Evolutionary conservation across 2,329 filamentous ascomycete species (phyloP).

Genomic region (Huntiella moniliformis): DNA sequence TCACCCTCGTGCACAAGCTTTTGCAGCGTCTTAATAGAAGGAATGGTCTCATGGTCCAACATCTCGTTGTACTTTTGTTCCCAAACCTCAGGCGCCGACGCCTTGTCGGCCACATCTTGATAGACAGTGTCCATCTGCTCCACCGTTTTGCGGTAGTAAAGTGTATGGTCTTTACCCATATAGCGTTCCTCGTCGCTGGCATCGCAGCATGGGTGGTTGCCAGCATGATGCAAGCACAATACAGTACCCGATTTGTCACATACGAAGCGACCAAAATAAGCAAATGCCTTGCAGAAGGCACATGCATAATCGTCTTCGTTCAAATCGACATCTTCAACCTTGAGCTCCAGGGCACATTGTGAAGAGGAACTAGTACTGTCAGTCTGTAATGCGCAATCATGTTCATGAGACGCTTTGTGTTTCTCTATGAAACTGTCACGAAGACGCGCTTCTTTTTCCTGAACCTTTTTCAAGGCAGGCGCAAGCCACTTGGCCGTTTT

Average conservation of each 20-base stretch:
- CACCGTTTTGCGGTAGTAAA: constrained; percentile 61
- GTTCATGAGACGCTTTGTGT: constrained; percentile 36
- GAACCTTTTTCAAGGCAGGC: constrained; percentile 65
- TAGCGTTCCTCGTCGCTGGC: constrained; percentile 47
- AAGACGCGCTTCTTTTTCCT: constrained; percentile 50
- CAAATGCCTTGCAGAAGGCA: constrained; percentile 76
- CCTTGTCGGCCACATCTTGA: constrained; percentile 69
- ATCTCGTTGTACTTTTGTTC: constrained; percentile 73
- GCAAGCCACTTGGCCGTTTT: constrained; percentile 90
- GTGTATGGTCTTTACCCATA: constrained; percentile 47
- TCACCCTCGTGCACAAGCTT: constrained; percentile 81
- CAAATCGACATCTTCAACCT: constrained; percentile 53
- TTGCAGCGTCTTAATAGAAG: constrained; percentile 70
- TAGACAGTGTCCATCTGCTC: constrained; percentile 47
- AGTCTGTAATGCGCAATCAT: constrained; percentile 31
- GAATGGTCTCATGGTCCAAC: constrained; percentile 65
- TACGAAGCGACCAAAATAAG: constrained; percentile 76
- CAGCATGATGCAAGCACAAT: constrained; percentile 67
- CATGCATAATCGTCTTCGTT: constrained; percentile 89
- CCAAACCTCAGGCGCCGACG: constrained; percentile 71
- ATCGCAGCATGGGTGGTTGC: constrained; percentile 63
- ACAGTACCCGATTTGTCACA: constrained; percentile 68
- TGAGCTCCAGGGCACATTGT: constrained; percentile 40
- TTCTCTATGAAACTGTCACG: constrained; percentile 49
- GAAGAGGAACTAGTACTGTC: constrained; percentile 13